Conservation (phyloP, 495 filamentous ascomycete genomes). For the Monascus purpureus region DNA sequence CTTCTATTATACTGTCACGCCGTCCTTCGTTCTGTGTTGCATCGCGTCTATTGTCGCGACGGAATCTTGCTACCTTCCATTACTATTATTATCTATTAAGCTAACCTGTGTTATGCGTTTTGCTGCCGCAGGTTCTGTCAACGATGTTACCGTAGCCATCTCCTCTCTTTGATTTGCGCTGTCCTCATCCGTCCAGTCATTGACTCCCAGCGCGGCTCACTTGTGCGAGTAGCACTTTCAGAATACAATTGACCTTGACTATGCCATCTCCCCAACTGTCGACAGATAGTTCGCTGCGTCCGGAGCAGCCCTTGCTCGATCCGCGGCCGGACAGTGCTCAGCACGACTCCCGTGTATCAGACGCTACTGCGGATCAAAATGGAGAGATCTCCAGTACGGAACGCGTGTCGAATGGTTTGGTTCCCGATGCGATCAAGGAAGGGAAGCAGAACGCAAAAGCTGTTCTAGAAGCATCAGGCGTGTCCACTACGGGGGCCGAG, state of each 20-base stretch:
- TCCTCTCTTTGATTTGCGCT: slow-evolving; percentile 10
- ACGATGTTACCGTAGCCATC: slow-evolving; percentile 25
- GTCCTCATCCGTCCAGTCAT: slow-evolving; percentile 9
- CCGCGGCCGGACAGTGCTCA: slow-evolving; percentile 14
- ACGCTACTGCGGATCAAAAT: slow-evolving; percentile 11
- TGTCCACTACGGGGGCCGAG: slow-evolving; percentile 11
- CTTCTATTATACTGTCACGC: too few relatives aligned
- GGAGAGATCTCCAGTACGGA: slow-evolving; percentile 11
- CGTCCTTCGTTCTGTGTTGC: too few relatives aligned
- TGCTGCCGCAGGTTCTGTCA: slow-evolving; percentile 9
- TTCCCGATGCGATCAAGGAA: slow-evolving; percentile 30
- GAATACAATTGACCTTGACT: slow-evolving; percentile 3
- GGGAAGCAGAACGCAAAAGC: slow-evolving; percentile 46
- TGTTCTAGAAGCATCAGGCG: slow-evolving; percentile 37
- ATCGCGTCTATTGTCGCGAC: too few relatives aligned
- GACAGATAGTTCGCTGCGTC: slow-evolving; percentile 9
- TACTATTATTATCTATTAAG: too few relatives aligned
- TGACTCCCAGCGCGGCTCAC: slow-evolving; percentile 5
- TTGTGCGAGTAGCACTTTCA: slow-evolving; percentile 11
- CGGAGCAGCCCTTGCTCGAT: slow-evolving; percentile 4
- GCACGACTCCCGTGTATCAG: slow-evolving; percentile 12
- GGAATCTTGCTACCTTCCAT: too few relatives aligned
- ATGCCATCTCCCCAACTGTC: slow-evolving; percentile 29
- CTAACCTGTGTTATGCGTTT: too few relatives aligned
- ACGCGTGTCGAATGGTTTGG: slow-evolving; percentile 16